phyloP scores from a whole-genome alignment of 352 stramenopile genomes.

The Thraustochytrium striatum region DNA sequence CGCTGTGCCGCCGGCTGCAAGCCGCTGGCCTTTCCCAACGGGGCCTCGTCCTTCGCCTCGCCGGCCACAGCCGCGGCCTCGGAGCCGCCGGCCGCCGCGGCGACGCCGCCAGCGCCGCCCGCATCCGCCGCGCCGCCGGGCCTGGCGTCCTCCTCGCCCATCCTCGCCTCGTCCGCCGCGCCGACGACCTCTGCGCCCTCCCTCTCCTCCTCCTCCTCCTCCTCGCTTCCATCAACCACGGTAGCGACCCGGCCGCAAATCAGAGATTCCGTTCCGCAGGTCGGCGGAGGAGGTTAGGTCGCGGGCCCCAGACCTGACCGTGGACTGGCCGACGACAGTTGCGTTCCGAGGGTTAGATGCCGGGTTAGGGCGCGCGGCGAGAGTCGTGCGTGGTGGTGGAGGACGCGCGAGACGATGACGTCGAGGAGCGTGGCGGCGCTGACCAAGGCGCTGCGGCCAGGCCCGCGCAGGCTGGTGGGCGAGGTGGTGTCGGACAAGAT shows the following conservation, averaged over 20 bases:
- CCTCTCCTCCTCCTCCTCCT: too few relatives aligned
- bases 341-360: neutral
- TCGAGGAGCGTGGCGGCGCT: too few relatives aligned
- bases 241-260: neutral
- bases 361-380: too few relatives aligned
- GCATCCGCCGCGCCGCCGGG: too few relatives aligned
- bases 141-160: neutral
- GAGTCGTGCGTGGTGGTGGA: too few relatives aligned
- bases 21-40: neutral
- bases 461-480: slow-evolving; percentile 44
- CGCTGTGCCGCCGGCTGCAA: neutral
- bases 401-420: too few relatives aligned
- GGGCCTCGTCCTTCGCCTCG: too few relatives aligned
- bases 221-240: neutral
- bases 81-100: too few relatives aligned
- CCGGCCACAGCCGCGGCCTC: too few relatives aligned
- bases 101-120: too few relatives aligned
- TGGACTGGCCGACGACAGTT: neutral
- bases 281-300: neutral
- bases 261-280: neutral
- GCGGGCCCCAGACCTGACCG: too few relatives aligned
- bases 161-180: neutral
- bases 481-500: slow-evolving; percentile 51
- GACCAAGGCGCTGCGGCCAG: neutral
- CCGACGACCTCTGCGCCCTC: too few relatives aligned